Conservation (phyloP, 2,329 filamentous ascomycete species). For the Arthroderma sp. region DNA sequence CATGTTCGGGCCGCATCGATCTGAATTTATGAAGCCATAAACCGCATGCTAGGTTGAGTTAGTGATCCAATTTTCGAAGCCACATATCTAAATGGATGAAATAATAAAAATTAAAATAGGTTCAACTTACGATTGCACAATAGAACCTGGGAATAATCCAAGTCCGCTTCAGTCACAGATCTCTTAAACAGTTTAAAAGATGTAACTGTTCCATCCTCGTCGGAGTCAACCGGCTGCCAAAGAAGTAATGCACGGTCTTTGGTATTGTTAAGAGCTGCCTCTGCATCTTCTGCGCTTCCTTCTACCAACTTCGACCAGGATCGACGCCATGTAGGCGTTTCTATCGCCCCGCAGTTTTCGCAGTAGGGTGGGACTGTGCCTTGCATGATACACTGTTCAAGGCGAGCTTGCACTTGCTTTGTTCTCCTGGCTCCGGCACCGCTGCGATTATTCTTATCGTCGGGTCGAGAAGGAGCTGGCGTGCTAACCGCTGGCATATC, state of each 20-base stretch:
- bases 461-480: conserved; percentile 17
- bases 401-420: conserved; percentile 46
- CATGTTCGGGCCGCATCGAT: conserved; percentile 65
- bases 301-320: conserved; percentile 68
- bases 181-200: conserved; percentile 67
- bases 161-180: conserved; percentile 51
- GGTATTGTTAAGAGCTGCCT: conserved; percentile 51
- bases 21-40: conserved; percentile 89
- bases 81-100: conserved; percentile 3
- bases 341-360: conserved; percentile 83
- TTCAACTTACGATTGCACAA: conserved; percentile 70
- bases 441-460: conserved; percentile 30
- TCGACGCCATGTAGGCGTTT: conserved; percentile 92
- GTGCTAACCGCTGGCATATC: conserved; percentile 31
- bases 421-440: conserved; percentile 50
- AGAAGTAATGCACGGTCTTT: conserved; percentile 62
- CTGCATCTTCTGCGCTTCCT: conserved; percentile 50
- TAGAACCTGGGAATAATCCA: conserved; percentile 57
- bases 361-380: conserved; percentile 83
- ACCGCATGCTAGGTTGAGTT: conserved; percentile 54
- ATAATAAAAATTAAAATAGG: neutral
- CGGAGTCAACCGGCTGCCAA: conserved; percentile 53
- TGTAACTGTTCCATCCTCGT: conserved; percentile 48
- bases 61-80: conserved; percentile 11
- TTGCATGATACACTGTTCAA: conserved; percentile 50